Evolutionary conservation across 305 asterid genomes (phyloP), one percentile per base, ranked within the genome.

Genomic region (Rubia occidens): DNA sequence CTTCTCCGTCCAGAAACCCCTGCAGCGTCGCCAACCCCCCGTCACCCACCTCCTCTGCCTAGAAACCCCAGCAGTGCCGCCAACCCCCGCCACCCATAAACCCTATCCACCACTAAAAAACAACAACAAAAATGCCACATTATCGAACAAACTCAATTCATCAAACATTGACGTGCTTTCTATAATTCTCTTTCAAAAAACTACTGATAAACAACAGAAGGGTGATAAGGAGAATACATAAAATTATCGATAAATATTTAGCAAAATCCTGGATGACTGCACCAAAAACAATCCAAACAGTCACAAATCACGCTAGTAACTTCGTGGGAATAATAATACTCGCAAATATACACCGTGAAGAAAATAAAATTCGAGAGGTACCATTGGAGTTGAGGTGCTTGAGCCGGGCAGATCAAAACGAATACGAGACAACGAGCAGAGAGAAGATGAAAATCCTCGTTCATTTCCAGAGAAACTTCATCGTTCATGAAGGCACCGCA

Each of bases 381-480:
- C 96, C 87, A 69, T 79, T 86, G 70, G 82, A 74, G 70, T 78
- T 74, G 69, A 81, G 71, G 13, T 80, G 79, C 72, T 81, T 86
- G 79, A 85, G 88, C 72, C 86, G 80, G 55, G 75, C 66, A n/a
- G n/a, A n/a, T n/a, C n/a, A n/a, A n/a, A n/a, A n/a, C n/a, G n/a
- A n/a, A n/a, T n/a, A n/a, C n/a, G n/a, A n/a, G n/a, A n/a, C n/a
- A n/a, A n/a, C n/a, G n/a, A n/a, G n/a, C n/a, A n/a, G n/a, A n/a
- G n/a, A n/a, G n/a, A n/a, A n/a, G n/a, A n/a, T n/a, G n/a, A n/a
- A n/a, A n/a, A n/a, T n/a, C n/a, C n/a, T n/a, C n/a, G n/a, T n/a
- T n/a, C n/a, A n/a, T n/a, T n/a, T n/a, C n/a, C n/a, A n/a, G n/a
- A 91, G 95, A 67, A 71, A 70, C 92, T 75, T 85, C 96, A 86